Evolutionary conservation across 2,329 filamentous ascomycete genomes (phyloP).

Genomic region (Colletotrichum simmondsii): DNA sequence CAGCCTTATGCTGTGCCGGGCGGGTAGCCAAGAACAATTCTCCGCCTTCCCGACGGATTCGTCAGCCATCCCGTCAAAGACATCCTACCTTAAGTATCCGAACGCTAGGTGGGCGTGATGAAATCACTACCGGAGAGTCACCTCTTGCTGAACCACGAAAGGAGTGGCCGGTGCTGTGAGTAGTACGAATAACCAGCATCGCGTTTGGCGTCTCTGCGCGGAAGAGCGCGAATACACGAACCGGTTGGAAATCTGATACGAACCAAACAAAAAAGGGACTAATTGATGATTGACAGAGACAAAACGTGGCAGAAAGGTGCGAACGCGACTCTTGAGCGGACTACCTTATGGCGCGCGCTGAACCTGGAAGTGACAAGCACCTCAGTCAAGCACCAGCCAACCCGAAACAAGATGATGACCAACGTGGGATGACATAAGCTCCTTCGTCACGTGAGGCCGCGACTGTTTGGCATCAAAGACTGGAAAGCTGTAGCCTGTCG

Average conservation of each 20-base stretch:
- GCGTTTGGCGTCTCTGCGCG: too few relatives aligned
- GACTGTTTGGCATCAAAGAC: constrained; percentile 14
- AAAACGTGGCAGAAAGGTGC: too few relatives aligned
- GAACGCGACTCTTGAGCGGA: too few relatives aligned
- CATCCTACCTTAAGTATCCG: background rate
- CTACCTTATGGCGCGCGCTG: too few relatives aligned
- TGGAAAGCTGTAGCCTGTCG: constrained; percentile 6
- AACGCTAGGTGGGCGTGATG: background rate
- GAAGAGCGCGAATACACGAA: too few relatives aligned
- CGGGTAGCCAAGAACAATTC: background rate
- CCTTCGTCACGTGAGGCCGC: constrained; percentile 26
- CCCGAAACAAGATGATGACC: background rate
- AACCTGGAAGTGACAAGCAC: background rate
- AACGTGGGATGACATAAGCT: background rate
- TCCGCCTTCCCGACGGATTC: background rate
- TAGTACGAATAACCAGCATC: too few relatives aligned
- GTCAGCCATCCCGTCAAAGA: background rate
- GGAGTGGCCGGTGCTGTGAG: background rate
- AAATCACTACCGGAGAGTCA: background rate
- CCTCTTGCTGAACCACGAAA: background rate
- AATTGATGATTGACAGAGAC: too few relatives aligned
- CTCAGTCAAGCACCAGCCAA: background rate
- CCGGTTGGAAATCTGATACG: too few relatives aligned
- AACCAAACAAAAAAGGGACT: too few relatives aligned
- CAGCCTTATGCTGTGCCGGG: background rate